These are phyloP conservation scores for Cordyceps cicadae DNA, from an alignment of 2,329 filamentous ascomycete species.

Conservation along the genomic window DNA sequence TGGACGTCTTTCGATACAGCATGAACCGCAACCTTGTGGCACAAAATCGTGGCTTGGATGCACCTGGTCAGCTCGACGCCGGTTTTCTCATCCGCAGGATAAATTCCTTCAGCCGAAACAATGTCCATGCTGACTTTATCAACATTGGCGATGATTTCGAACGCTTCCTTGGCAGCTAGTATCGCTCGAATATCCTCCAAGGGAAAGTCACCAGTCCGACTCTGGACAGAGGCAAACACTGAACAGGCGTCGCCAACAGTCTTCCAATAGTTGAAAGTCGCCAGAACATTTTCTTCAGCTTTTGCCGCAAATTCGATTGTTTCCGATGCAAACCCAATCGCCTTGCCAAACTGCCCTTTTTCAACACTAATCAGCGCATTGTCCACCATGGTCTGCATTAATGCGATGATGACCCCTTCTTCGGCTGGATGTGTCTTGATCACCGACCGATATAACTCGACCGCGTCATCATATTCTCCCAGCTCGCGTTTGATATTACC, in stretches of 20 bases:
- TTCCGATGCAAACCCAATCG: slow-evolving; percentile 59
- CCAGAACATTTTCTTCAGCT: slow-evolving; percentile 51
- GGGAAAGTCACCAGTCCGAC: slow-evolving; percentile 56
- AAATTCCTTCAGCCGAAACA: slow-evolving; percentile 35
- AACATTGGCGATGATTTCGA: slow-evolving; percentile 56
- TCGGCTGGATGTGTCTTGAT: slow-evolving; percentile 61
- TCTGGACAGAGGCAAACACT: slow-evolving; percentile 72
- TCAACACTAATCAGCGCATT: slow-evolving; percentile 69
- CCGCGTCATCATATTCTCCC: slow-evolving; percentile 79
- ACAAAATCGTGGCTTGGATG: slow-evolving; percentile 67
- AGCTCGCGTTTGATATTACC: slow-evolving; percentile 90
- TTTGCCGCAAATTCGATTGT: slow-evolving; percentile 59
- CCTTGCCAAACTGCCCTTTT: slow-evolving; percentile 78
- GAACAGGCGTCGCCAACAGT: slow-evolving; percentile 81
- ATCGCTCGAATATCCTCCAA: slow-evolving; percentile 47
- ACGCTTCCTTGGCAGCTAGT: slow-evolving; percentile 48
- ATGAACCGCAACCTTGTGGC: slow-evolving; percentile 78
- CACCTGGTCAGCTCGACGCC: slow-evolving; percentile 48
- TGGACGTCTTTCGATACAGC: slow-evolving; percentile 66
- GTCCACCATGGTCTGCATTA: slow-evolving; percentile 83
- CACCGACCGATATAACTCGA: slow-evolving; percentile 67
- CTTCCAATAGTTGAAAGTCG: slow-evolving; percentile 94
- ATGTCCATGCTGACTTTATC: slow-evolving; percentile 52
- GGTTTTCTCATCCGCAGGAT: slow-evolving; percentile 38
- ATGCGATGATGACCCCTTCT: slow-evolving; percentile 76